These are phyloP conservation scores for Hyparrhenia diplandra DNA, from an alignment of 176 grass and related monocot genomes.

Conservation along the genomic window DNA sequence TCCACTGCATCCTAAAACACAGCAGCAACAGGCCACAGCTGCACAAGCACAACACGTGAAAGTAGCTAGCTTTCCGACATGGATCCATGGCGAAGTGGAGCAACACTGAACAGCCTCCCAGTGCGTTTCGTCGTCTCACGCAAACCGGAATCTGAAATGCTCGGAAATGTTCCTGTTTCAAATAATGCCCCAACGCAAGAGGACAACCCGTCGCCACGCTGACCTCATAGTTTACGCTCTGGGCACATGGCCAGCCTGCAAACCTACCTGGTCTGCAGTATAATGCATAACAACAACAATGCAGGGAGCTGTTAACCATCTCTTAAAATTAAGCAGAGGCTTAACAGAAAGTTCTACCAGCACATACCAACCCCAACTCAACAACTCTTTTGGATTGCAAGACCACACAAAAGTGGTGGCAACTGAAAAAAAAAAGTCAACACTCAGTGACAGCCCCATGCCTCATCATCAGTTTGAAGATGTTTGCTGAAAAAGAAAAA, in stretches of 20 bases:
- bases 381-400: background rate
- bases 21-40: background rate
- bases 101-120: background rate
- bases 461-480: background rate
- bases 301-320: slow-evolving; percentile 18
- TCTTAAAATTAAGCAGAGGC: background rate
- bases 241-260: slow-evolving; percentile 16
- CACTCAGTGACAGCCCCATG: background rate
- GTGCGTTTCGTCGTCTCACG: background rate
- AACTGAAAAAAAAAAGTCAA: background rate
- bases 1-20: too few species aligned
- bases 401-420: too few species aligned
- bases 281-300: background rate
- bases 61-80: background rate
- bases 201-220: background rate
- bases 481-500: background rate
- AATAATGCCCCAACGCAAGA: background rate
- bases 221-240: slow-evolving; percentile 4
- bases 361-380: background rate
- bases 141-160: background rate
- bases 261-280: background rate
- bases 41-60: background rate
- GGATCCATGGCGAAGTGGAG: background rate
- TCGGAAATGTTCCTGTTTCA: background rate
- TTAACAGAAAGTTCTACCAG: background rate